Conservation (phyloP, 345 rosid species). For the Xanthoceras sorbifolium region DNA sequence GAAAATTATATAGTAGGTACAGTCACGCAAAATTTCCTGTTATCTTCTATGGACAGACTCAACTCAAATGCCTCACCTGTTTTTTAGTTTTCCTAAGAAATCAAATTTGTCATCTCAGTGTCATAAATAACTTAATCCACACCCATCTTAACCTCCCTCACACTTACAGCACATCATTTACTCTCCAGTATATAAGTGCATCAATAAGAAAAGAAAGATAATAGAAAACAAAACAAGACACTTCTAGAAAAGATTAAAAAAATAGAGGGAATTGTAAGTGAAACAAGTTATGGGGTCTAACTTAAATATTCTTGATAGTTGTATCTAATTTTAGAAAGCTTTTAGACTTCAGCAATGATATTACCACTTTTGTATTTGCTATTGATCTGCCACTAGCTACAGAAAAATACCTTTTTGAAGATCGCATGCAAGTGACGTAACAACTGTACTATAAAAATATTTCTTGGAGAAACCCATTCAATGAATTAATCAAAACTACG, state of each 20-base stretch:
- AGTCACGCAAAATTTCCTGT: background rate
- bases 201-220: background rate
- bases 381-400: background rate
- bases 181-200: background rate
- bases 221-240: background rate
- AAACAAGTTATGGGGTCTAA: conserved; percentile 2
- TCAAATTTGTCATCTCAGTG: too few species aligned
- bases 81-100: too few species aligned
- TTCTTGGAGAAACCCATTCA: background rate
- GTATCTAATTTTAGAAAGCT: background rate
- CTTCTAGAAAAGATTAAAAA: background rate
- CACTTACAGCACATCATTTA: too few species aligned
- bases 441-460: background rate
- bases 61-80: background rate
- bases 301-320: background rate
- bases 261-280: background rate
- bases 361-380: background rate
- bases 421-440: background rate
- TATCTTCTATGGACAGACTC: background rate
- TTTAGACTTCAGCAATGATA: background rate
- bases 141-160: too few species aligned
- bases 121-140: too few species aligned
- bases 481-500: background rate
- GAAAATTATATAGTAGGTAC: background rate
- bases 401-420: background rate